Base-by-base conservation (phyloP, 2,329 filamentous ascomycete species). In the Diaporthe longicolla region DNA sequence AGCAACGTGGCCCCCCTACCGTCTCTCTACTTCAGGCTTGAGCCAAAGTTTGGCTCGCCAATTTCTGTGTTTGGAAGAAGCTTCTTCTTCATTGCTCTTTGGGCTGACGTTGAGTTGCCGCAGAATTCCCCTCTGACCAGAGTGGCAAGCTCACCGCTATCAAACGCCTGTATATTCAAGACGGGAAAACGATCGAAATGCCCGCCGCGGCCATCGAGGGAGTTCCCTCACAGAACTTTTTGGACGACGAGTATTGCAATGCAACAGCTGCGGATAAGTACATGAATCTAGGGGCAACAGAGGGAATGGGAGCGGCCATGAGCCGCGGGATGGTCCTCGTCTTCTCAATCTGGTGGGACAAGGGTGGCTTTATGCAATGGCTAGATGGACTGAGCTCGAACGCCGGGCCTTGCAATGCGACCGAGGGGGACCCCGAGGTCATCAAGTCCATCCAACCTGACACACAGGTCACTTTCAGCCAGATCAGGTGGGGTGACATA, bases 321-420 rank as follows among this genome's bases (percentile, higher is more conserved):
- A 80, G 78, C 29, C 82, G 87, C 19, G 87, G 86, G 61, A 89
- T 89, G 88, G 88, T 89, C 2, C 82, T 89, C 35, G 84, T 85
- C 17, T 84, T 91, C 76, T 85, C 84, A 78, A 85, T 91, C 75
- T 91, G 89, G 89, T 88, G 88, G 81, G 88, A 89, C 74, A 82
- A 85, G 17, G 78, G 83, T 17, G 84, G 84, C 57, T 87, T 85
- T 75, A 91, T 91, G 89, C 84, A 86, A 57, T 91, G 89, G 89
- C 83, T 91, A 13, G 89, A 91, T 77, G 61, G 61, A 10, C 1
- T 19, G 26, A 81, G 83, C 69, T 82, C 85, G 9, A 82, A 81
- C 48, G 81, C 86, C 4, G 90, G 90, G 0, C 89, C 89, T 35
- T 92, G 90, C 79, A 86, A 84, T 75, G 82, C 82, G 0, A 88